Conservation (phyloP, 1,139 yeast genomes). For the Blastobotrys ciferrii region DNA sequence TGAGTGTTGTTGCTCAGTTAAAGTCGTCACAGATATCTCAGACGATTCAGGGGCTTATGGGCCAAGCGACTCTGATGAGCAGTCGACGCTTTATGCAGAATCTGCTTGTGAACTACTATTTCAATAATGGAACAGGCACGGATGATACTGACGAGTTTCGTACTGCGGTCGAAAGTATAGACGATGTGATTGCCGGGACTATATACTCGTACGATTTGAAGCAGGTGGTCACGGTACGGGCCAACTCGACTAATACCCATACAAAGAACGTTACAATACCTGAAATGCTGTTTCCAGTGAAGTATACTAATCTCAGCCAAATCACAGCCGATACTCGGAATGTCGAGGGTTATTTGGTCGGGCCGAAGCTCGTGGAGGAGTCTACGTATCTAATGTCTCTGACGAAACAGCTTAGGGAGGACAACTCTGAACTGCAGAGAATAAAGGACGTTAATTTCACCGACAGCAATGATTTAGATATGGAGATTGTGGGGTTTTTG, state of each 20-base stretch:
- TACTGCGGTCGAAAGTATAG: conserved; percentile 28
- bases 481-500: conserved; percentile 61
- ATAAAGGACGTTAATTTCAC: conserved; percentile 10
- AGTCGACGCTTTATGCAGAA: conserved; percentile 32
- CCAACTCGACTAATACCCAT: conserved; percentile 13
- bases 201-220: conserved; percentile 25
- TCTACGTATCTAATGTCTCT: conserved; percentile 25
- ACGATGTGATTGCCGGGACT: conserved; percentile 27
- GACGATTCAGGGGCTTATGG: conserved; percentile 58
- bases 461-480: conserved; percentile 16
- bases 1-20: conserved; percentile 75
- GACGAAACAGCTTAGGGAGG: conserved; percentile 27
- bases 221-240: conserved; percentile 15
- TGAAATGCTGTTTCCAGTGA: conserved; percentile 23
- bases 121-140: conserved; percentile 26
- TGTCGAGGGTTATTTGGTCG: conserved; percentile 24
- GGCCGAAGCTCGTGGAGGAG: conserved; percentile 23
- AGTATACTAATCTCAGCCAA: conserved; percentile 11
- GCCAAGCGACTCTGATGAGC: conserved; percentile 47
- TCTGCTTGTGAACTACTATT: conserved; percentile 27
- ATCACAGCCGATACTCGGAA: conserved; percentile 16
- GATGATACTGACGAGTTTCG: conserved; percentile 21
- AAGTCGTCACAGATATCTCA: conserved; percentile 79
- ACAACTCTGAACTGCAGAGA: conserved; percentile 26
- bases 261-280: conserved; percentile 21